Evolutionary conservation across 208 protist genomes (phyloP).

Genomic region (Novymonas esmeraldas): DNA sequence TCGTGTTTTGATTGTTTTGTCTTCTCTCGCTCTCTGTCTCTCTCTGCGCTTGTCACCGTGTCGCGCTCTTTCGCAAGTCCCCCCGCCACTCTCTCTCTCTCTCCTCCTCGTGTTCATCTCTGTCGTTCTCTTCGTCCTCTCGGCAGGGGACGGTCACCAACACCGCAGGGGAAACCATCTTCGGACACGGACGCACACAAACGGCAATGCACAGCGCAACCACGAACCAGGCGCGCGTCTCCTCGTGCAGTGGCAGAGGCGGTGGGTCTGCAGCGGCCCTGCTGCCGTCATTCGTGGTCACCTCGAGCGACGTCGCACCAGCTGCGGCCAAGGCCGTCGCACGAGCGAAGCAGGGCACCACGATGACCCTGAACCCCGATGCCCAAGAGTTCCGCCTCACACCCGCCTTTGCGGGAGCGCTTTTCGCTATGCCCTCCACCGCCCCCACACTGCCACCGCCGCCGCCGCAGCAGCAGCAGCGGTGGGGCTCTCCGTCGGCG

Average conservation of each 20-base stretch:
- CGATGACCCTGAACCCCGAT: constrained; percentile 21
- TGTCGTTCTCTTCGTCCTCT: too few relatives aligned
- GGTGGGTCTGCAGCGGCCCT: neutral
- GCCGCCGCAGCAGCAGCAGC: neutral
- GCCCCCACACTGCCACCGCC: neutral
- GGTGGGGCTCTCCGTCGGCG: neutral
- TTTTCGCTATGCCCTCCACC: constrained; percentile 36
- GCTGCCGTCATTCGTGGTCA: constrained; percentile 28
- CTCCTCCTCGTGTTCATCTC: too few relatives aligned
- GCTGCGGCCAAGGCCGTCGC: neutral
- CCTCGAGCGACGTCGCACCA: constrained; percentile 26
- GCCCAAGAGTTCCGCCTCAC: constrained; percentile 28
- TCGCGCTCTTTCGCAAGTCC: too few relatives aligned
- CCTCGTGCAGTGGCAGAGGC: neutral
- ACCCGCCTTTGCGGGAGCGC: constrained; percentile 14
- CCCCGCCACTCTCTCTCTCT: neutral
- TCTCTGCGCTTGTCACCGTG: too few relatives aligned
- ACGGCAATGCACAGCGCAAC: neutral
- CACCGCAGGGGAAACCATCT: neutral
- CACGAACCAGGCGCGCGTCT: constrained; percentile 9
- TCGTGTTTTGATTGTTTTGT: constrained; percentile 7
- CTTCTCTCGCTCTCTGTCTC: neutral
- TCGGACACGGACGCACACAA: neutral
- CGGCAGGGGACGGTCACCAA: too few relatives aligned
- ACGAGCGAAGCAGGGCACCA: neutral